Evolutionary conservation across 208 protist species (phyloP).

Genomic region (Acanthamoeba rhysodes): DNA sequence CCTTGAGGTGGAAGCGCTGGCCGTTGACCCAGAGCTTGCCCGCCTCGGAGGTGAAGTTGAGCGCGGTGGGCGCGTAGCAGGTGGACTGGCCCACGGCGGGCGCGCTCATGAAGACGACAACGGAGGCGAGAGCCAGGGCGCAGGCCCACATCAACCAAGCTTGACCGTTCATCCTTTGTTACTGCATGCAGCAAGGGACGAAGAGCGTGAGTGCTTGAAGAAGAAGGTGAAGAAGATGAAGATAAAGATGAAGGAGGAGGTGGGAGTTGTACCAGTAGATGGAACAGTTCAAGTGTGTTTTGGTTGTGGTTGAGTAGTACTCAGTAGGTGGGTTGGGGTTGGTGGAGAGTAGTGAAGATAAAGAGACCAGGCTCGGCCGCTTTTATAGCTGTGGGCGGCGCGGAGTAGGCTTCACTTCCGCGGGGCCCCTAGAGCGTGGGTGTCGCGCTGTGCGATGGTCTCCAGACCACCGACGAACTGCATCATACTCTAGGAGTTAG

Average conservation of each 20-base stretch:
- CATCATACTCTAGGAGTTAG: too few relatives aligned
- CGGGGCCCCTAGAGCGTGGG: too few relatives aligned
- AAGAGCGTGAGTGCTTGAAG: too few relatives aligned
- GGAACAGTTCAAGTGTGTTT: slow-evolving; percentile 10
- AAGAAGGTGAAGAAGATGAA: too few relatives aligned
- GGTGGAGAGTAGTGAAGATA: not conserved
- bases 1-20: slow-evolving; percentile 45
- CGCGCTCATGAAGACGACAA: slow-evolving; percentile 4
- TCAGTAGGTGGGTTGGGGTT: not conserved
- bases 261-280: not conserved
- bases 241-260: too few relatives aligned
- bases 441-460: not conserved
- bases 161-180: slow-evolving; percentile 29
- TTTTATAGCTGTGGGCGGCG: not conserved
- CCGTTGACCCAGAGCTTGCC: slow-evolving; percentile 43
- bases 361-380: not conserved
- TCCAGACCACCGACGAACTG: too few relatives aligned
- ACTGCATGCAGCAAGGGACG: too few relatives aligned
- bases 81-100: not conserved
- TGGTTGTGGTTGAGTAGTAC: not conserved
- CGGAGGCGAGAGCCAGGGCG: not conserved
- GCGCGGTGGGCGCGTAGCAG: slow-evolving; percentile 29
- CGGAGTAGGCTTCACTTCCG: not conserved
- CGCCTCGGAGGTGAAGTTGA: slow-evolving; percentile 41
- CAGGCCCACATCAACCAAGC: slow-evolving; percentile 59